phyloP scores from a whole-genome alignment of 2,329 filamentous ascomycete species.

The Xylaria sp. region DNA sequence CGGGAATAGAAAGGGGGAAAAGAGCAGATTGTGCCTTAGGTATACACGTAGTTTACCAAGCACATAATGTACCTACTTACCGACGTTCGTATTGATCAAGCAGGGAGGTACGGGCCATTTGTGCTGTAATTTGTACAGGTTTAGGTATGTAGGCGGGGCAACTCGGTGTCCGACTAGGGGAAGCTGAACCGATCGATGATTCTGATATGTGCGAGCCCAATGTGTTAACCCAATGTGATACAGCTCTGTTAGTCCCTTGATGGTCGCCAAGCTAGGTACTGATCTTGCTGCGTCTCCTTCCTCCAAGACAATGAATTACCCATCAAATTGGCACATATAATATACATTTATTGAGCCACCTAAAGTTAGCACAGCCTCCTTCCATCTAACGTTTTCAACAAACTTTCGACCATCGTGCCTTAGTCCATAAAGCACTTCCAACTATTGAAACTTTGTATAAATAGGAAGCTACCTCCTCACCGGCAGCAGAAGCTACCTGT shows the following conservation, averaged over 20 bases:
- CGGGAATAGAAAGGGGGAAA: background rate
- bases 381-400: background rate
- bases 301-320: conserved; percentile 3
- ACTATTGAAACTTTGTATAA: conserved; percentile 2
- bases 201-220: background rate
- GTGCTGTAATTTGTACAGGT: too few species aligned
- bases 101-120: background rate
- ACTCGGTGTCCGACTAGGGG: conserved; percentile 20
- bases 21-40: background rate
- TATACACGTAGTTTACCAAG: background rate
- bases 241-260: background rate
- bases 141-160: background rate
- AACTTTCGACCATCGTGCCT: background rate
- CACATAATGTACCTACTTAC: too few species aligned
- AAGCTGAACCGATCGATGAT: conserved; percentile 11
- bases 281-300: background rate
- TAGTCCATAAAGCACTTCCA: background rate
- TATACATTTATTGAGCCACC: conserved; percentile 1
- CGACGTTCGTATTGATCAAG: too few species aligned
- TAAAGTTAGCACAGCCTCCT: conserved; percentile 11
- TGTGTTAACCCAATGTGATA: conserved; percentile 4
- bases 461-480: background rate
- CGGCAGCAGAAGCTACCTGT: background rate
- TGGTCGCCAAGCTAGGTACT: conserved; percentile 3
- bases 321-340: background rate